Conservation (phyloP, 2,329 filamentous ascomycete genomes). For the Tolypocladium amazonense region DNA sequence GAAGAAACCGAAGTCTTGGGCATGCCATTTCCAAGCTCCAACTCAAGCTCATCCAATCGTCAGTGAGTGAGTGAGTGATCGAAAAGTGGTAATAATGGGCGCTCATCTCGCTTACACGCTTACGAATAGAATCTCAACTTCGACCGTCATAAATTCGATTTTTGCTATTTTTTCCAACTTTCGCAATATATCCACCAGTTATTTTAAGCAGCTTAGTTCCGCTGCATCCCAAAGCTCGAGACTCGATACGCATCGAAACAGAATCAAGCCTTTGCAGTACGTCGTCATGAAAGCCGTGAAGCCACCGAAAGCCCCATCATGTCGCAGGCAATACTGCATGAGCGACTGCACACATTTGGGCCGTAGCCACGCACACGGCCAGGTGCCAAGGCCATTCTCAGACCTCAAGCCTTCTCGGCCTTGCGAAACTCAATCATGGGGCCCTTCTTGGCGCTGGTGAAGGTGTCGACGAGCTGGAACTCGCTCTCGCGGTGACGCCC, state of each 20-base stretch:
- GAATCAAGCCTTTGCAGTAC: not conserved
- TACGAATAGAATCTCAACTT: not conserved
- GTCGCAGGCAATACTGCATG: not conserved
- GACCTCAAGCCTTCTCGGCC: constrained; percentile 10
- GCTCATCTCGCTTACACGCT: not conserved
- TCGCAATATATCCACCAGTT: not conserved
- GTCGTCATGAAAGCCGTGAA: not conserved
- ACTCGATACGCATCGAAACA: not conserved
- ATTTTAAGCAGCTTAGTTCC: not conserved
- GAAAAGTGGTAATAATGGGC: not conserved
- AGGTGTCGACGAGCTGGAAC: constrained; percentile 62
- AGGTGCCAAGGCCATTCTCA: not conserved
- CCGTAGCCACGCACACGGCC: not conserved
- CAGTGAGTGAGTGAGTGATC: not conserved
- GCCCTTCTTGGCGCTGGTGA: constrained; percentile 64
- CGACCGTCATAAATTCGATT: not conserved
- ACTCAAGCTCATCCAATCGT: not conserved
- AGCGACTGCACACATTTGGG: not conserved
- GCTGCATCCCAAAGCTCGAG: not conserved
- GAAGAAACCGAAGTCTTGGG: too few relatives aligned
- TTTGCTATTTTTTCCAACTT: not conserved
- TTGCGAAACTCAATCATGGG: constrained; percentile 53
- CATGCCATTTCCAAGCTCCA: not conserved
- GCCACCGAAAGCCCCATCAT: not conserved
- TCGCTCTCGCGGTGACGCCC: constrained; percentile 46